A percentile compares a stretch with the other conserved stretches of the same genome.
Conservation (phyloP, 2,329 filamentous ascomycete species). For the Ophiostoma sp. region DNA sequence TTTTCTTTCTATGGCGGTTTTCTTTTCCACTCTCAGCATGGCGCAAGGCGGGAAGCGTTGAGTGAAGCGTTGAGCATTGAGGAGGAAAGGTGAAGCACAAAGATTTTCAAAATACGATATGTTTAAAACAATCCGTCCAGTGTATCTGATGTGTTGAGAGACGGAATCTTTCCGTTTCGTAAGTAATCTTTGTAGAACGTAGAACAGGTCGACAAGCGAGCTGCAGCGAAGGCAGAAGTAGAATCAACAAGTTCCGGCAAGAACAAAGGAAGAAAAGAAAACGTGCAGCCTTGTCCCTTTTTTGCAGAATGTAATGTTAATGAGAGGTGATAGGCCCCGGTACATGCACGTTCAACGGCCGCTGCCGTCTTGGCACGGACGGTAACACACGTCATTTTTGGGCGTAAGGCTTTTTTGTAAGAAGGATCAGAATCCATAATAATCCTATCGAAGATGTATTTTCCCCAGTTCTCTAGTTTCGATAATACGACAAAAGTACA, state of each 20-base stretch:
- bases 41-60: not conserved
- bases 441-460: not conserved
- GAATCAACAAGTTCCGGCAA: not conserved
- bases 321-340: not conserved
- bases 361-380: slow-evolving; percentile 12
- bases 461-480: not conserved
- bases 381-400: not conserved
- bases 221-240: not conserved
- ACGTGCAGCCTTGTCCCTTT: not conserved
- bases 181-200: not conserved
- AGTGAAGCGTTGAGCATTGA: not conserved
- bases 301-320: not conserved
- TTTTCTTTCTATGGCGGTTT: slow-evolving; percentile 9
- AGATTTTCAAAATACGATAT: not conserved
- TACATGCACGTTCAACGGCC: not conserved
- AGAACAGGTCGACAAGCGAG: not conserved
- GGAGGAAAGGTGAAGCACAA: not conserved
- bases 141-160: not conserved
- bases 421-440: not conserved
- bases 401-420: not conserved
- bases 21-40: slow-evolving; percentile 13
- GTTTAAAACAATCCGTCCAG: not conserved
- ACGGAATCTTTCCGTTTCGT: not conserved
- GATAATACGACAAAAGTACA: not conserved
- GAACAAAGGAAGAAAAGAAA: not conserved